Conservation (phyloP, 2,329 filamentous ascomycete species). For the Chaetomiaceae sp. region DNA sequence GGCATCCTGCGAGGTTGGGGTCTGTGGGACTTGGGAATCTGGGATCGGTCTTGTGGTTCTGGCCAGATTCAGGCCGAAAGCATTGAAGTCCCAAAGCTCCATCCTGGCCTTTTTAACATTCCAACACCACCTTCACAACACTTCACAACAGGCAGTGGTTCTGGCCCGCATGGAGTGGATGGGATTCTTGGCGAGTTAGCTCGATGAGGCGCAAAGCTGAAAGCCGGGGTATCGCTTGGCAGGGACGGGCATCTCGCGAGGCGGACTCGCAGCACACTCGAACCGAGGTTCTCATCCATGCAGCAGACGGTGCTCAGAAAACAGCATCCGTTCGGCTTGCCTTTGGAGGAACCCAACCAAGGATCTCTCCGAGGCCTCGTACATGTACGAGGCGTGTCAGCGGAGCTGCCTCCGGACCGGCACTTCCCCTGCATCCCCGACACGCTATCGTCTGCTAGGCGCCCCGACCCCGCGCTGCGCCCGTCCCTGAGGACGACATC, state of each 20-base stretch:
- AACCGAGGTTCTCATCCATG: too few species aligned
- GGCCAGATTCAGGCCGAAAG: too few species aligned
- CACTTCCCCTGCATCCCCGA: neutral
- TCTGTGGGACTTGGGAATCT: neutral
- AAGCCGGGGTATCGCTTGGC: constrained; percentile 17
- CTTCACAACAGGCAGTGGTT: neutral
- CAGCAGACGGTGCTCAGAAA: too few species aligned
- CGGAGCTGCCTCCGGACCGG: neutral
- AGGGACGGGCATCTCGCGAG: constrained; percentile 12
- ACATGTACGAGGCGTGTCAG: too few species aligned
- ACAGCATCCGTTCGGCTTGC: too few species aligned
- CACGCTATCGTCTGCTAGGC: neutral
- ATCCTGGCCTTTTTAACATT: neutral
- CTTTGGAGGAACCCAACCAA: too few species aligned
- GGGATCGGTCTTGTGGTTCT: too few species aligned
- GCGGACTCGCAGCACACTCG: neutral
- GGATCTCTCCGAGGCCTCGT: too few species aligned
- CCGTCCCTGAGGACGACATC: neutral
- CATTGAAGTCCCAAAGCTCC: too few species aligned
- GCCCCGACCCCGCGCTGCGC: neutral
- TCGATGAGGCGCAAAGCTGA: constrained; percentile 16
- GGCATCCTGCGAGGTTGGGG: constrained; percentile 11
- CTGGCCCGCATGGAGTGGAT: neutral
- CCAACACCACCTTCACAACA: neutral
- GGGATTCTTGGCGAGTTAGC: neutral